Base-by-base conservation (phyloP, 2,329 filamentous ascomycete species). In the Trichoderma citrinoviride region DNA sequence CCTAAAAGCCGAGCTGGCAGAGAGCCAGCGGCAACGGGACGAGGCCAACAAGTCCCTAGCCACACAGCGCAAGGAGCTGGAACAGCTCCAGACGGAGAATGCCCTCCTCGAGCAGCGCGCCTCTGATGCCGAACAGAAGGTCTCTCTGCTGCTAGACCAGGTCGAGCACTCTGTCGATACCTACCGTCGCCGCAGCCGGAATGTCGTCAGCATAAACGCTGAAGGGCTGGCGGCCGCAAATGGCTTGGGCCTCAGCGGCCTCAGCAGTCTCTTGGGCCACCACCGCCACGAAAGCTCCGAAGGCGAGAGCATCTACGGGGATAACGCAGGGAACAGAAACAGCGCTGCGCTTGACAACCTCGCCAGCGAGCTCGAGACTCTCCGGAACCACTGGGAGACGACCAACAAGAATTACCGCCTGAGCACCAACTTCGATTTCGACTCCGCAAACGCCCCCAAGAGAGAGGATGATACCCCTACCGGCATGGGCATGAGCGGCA, bases 371-470 rank as follows among this genome's bases (percentile, higher is more conserved):
- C 87, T 99, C 7, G 95, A 99, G 75, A 90, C 91, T 14, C 83
- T 99, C 54, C 87, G 94, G 60, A 91, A 83, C 60, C 93, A 97
- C 72, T 99, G 95, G 95, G 93, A 98, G 79, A 92, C 90, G 44
- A 97, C 93, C 14, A 97, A 94, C 79, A 95, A 96, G 77, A 96
- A 92, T 72, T 97, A 98, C 77, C 90, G 95, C 25, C 81, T 97
- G 50, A 96, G 92, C 77, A 93, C 90, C 73, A 88, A 90, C 58
- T 96, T 96, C 71, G 93, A 97, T 74, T 93, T 96, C 71, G 93
- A 97, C 64, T 69, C 74, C 23, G 80, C 71, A 6, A 71, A 77
- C 29, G 71, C 68, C 40, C 65, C 63, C 55, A 82, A 80, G 68
- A 80, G 79, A 57, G 77, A 80, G 21, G 81, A 82, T 44, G 81